Base-by-base conservation (phyloP, 495 filamentous ascomycete genomes). In the Delitschia confertaspora region DNA sequence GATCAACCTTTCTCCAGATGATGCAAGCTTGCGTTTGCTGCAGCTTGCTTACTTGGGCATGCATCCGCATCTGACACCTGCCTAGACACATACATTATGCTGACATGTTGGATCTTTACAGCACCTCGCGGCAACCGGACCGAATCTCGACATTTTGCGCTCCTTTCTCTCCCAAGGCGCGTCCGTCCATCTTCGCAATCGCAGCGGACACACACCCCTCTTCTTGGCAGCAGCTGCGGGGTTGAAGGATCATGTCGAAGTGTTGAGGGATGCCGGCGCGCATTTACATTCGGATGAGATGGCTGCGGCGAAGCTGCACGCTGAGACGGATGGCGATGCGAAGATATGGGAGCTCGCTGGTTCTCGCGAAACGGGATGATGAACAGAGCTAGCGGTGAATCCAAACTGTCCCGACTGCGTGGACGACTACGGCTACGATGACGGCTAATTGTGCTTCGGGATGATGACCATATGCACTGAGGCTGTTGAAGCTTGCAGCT, bases 141-240 rank as follows among this genome's bases (percentile, higher is more conserved):
- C 75, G 1, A 68, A 69, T 9, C 42, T 76, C 17, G 63, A 75
- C 1, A 79, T 94, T 19, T 65, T 95, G 33, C 71, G 74, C 24
- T 78, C 80, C 50, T 70, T 95, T 37, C 73, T 95, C 6, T 68
- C 64, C 16, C 72, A 83, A 19, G 88, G 88, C 2, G 89, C 84
- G 1, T 87, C 82, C 25, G 89, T 95, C 10, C 88, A 95, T 61
- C 63, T 85, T 16, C 76, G 89, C 30, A 95, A 95, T 61, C 70
- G 76, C 14, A 77, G 75, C 18, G 79, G 84, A 42, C 80, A 83
- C 55, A 94, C 88, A 33, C 86, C 89, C 25, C 67, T 93, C 35
- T 88, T 81, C 60, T 66, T 89, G 22, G 85, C 86, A 4, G 75
- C 78, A 49, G 73, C 76, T 35, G 72, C 76, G 11, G 74, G 77